Evolutionary conservation across 2,329 filamentous ascomycete genomes (phyloP).

Genomic region (Massarina eburnea): DNA sequence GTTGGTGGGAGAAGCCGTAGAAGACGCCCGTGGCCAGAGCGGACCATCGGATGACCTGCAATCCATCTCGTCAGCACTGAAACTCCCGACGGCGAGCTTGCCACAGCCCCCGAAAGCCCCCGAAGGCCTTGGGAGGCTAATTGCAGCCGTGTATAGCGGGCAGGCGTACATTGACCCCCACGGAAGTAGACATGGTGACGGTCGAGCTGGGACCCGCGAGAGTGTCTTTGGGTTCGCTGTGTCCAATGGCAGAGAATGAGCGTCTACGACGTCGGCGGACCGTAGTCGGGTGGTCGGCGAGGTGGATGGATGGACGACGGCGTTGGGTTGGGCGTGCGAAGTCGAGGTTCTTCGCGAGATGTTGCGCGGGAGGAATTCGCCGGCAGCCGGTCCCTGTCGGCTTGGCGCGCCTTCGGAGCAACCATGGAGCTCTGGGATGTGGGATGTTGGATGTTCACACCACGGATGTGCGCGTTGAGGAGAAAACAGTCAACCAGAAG

Average conservation of each 20-base stretch:
- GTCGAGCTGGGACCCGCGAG: constrained; percentile 24
- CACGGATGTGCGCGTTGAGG: no score
- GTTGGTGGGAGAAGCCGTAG: constrained; percentile 95
- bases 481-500: no score
- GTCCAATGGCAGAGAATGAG: constrained; percentile 35
- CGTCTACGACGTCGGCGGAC: constrained; percentile 21
- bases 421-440: neutral
- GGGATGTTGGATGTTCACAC: no score
- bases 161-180: constrained; percentile 56
- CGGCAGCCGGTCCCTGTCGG: constrained; percentile 21
- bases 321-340: constrained; percentile 18
- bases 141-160: constrained; percentile 1
- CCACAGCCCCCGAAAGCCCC: constrained; percentile 1
- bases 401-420: constrained; percentile 30
- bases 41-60: constrained; percentile 93
- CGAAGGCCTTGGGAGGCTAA: neutral
- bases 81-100: constrained; percentile 5
- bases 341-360: constrained; percentile 33
- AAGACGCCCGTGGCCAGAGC: constrained; percentile 88
- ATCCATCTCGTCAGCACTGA: constrained; percentile 25
- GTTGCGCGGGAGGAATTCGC: constrained; percentile 13
- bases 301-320: constrained; percentile 19
- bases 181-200: constrained; percentile 48
- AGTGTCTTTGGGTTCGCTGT: constrained; percentile 15
- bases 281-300: constrained; percentile 23